A percentile compares a stretch with the other conserved stretches of the same genome.
Evolutionary conservation across 192 early-diverging fungal genomes (phyloP).

Genomic region (Gonapodya prolifera): DNA sequence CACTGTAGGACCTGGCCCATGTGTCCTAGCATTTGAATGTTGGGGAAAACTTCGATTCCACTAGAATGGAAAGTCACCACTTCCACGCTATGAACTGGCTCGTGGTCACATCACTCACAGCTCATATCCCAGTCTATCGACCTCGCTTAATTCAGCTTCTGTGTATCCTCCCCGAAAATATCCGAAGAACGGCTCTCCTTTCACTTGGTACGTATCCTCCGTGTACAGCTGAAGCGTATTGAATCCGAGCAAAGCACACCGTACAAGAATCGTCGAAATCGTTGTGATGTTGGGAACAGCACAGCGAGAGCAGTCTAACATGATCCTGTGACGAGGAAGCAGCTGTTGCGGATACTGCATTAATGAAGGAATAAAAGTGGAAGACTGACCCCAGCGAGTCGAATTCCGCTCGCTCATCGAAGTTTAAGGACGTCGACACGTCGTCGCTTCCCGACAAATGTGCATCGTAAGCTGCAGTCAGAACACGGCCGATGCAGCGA

Average conservation of each 20-base stretch:
- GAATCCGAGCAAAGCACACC: constrained; percentile 72
- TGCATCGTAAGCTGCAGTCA: constrained; percentile 37
- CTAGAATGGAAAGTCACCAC: constrained; percentile 15
- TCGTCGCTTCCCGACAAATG: constrained; percentile 18
- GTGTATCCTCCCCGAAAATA: constrained; percentile 64
- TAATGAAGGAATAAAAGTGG: constrained; percentile 7
- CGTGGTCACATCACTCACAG: neutral
- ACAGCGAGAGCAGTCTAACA: constrained; percentile 80
- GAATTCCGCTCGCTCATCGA: constrained; percentile 51
- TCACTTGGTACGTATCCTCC: constrained; percentile 73
- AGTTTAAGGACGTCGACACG: constrained; percentile 24
- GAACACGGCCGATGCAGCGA: constrained; percentile 53
- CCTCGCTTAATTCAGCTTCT: constrained; percentile 47
- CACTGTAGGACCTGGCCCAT: constrained; percentile 82
- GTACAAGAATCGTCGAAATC: constrained; percentile 54
- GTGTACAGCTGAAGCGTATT: constrained; percentile 85
- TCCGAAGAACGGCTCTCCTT: constrained; percentile 35
- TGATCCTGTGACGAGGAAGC: constrained; percentile 27
- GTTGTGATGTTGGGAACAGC: constrained; percentile 51
- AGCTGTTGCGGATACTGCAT: constrained; percentile 1
- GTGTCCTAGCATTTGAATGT: constrained; percentile 84
- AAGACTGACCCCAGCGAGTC: constrained; percentile 42
- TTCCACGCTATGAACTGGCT: neutral
- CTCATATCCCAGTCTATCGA: constrained; percentile 50
- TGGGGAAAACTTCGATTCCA: constrained; percentile 76